Evolutionary conservation across 441 rosid species (phyloP), one percentile per base, ranked within the genome.

Genomic region (Populus hybrid): DNA sequence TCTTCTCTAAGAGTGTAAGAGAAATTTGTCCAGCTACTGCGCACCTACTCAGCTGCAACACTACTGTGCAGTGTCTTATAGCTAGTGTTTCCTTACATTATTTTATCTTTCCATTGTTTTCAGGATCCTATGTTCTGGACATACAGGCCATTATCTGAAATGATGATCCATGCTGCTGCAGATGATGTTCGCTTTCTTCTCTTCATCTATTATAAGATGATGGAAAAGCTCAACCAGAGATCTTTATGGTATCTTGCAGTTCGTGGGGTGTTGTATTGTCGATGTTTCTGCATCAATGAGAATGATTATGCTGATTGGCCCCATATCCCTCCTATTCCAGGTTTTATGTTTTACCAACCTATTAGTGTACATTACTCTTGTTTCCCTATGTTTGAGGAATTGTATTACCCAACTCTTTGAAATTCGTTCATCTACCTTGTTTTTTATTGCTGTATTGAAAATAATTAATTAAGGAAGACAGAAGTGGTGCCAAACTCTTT

Each of bases 151-250:
- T 82, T 95, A 78, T 86, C 95, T 64, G 98, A 90, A 83, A 85
- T 91, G 75, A 93, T 93, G 99, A 81, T 89, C 80, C 96, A 95
- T 18, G 96, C 98, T 42, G 99, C 98, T 54, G 87, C 98, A 9
- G 99, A 95, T 87, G 99, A 95, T 87, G 96, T 95, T 78, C 95
- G 98, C 75, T 95, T 92, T 87, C 96, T 95, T 77, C 89, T 91
- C 67, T 80, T 80, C 83, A 89, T 95, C 78, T 92, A 91, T 80
- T 86, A 82, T 81, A 93, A 83, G 86, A 89, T 95, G 99, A 89
- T 89, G 90, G 84, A 82, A 84, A 95, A 90, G 81, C 87, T 95
- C 42, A 93, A 83, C 72, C 81, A 86, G 76, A 86, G 74, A 82
- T 95, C 97, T 74, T 57, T 91, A 73, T 92, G 98, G 98, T 87